Evolutionary conservation across 164 flowering plant species (phyloP).

Genomic region (Vitis amurensis): DNA sequence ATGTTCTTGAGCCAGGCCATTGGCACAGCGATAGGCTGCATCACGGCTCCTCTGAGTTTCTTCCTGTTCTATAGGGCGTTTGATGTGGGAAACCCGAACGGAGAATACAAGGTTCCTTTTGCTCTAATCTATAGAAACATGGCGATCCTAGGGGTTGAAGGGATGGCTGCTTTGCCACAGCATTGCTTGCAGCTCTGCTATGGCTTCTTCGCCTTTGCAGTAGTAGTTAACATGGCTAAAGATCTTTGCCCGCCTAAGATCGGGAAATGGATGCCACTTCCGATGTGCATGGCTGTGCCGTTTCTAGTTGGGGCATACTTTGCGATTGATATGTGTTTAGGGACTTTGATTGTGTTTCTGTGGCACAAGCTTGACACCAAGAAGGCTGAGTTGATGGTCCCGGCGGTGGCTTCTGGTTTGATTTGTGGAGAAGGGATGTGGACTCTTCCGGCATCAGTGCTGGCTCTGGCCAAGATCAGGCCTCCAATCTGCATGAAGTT

Average conservation of each 20-base stretch:
- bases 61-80: conserved; percentile 67
- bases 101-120: conserved; percentile 67
- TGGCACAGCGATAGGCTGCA: conserved; percentile 55
- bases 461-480: conserved; percentile 48
- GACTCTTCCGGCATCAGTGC: conserved; percentile 54
- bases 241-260: conserved; percentile 37
- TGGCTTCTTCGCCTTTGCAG: conserved; percentile 54
- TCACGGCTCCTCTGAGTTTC: conserved; percentile 50
- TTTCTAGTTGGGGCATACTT: conserved; percentile 60
- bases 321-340: conserved; percentile 61
- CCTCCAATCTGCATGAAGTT: conserved; percentile 74
- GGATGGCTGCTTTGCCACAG: conserved; percentile 61
- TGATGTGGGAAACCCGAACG: conserved; percentile 63
- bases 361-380: conserved; percentile 43
- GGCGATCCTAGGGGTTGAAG: conserved; percentile 62
- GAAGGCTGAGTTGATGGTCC: conserved; percentile 61
- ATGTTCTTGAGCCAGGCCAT: conserved; percentile 59
- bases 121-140: conserved; percentile 68
- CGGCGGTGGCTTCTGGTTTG: conserved; percentile 69
- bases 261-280: conserved; percentile 60
- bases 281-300: conserved; percentile 65
- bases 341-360: conserved; percentile 50
- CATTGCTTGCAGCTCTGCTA: conserved; percentile 66
- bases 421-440: conserved; percentile 72
- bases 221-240: conserved; percentile 37